Base-by-base conservation (phyloP, 2,329 filamentous ascomycete species). In the Coniochaeta ligniaria region DNA sequence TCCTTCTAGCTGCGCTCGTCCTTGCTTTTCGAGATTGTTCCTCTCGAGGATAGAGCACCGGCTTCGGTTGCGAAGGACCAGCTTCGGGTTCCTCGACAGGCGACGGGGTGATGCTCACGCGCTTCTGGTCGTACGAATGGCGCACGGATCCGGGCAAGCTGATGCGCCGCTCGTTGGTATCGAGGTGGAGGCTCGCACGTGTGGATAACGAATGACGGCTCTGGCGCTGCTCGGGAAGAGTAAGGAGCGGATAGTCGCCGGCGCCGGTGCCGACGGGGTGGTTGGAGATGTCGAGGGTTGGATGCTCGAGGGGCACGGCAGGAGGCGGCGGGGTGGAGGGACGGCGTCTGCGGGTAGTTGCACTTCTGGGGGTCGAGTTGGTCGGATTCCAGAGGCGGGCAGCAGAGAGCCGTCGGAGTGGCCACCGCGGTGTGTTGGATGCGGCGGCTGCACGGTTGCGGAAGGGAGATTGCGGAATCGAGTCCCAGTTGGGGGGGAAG, bases 321-420 rank as follows among this genome's bases (percentile, higher is more conserved):
- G 83, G 82, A 41, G 79, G 80, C 6, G 79, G 80, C 17, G 83
- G 83, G 17, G 80, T 80, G 16, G 82, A 85, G 17, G 77, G 77
- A 28, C 80, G 80, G 60, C 82, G 78, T 62, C 70, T 74, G 60
- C 76, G 73, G 50, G 63, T 68, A 60, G 74, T 24, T 38, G 54
- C 47, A 31, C 47, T 66, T 61, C 81, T 76, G 52, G 82, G 82
- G 2, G 83, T 85, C 28, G 82, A 85, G 68, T 85, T 85, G 61
- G 81, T 81, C 26, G 83, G 83, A 66, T 85, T 85, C 83, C 83
- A 85, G 64, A 85, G 80, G 38, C 82, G 80, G 54, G 79, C 78
- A 24, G 80, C 75, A 5, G 77, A 75, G 33, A 77, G 73, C 33
- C 74, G 76, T 59, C 72, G 75, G 56, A 75, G 70, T 28, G 75